Evolutionary conservation across 805 yeast genomes (phyloP), one percentile per base, ranked within the genome.

Genomic region (Pichia cephalocereana): DNA sequence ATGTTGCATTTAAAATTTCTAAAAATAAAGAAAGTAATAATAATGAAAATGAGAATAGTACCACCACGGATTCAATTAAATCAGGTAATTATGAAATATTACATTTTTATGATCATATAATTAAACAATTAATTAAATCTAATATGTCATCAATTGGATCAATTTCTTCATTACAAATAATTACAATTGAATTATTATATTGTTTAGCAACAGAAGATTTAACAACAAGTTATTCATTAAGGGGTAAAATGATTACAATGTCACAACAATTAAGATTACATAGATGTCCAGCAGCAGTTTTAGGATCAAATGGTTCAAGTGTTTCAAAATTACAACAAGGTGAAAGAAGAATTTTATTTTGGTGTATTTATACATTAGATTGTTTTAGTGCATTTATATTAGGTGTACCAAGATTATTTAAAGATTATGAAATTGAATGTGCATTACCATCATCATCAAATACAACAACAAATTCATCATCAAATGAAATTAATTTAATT

Each of bases 341-440:
- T 52, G 87, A 86, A 59, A 73, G 96, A 53, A 76, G 95, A 61
- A 76, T 86, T 36, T 65, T 86, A 38, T 89, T 89, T 57, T 89
- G 96, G 96, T 80, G 87, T 53, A 76, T 82, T 41, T 88, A 86
- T 63, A 73, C 81, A 30, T 70, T 89, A 53, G 96, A 89, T 61
- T 74, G 80, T 3, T 86, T 86, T 59, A 71, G 86, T 27, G 79
- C 91, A 3, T 73, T 86, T 51, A 81, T 81, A 50, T 66, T 88
- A 43, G 96, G 96, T 42, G 86, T 86, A 38, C 96, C 96, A 6
- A 70, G 95, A 53, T 66, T 87, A 43, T 65, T 88, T 28, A 83
- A 83, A 57, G 96, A 86, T 60, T 79, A 77, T 57, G 95, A 86
- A 61, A 79, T 88, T 45, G 95, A 87, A 62, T 87, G 96, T 70